Base-by-base conservation (phyloP, 495 filamentous ascomycete species). In the Aspergillus cavernicola region DNA sequence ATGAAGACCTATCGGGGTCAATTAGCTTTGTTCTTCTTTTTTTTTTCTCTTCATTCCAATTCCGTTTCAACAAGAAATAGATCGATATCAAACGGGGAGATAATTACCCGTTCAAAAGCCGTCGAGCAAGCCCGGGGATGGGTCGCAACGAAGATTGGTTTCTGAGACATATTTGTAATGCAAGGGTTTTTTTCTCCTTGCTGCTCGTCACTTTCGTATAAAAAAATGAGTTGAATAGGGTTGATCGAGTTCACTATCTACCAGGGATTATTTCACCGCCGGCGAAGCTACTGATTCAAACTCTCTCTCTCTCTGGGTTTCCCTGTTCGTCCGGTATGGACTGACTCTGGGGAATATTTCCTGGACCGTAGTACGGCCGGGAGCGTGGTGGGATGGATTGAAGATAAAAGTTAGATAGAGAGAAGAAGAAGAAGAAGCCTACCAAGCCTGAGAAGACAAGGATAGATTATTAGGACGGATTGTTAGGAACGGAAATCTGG, bases 1-100 rank as follows among this genome's bases (percentile, higher is more conserved):
- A 98, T 97, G 67, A 98, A 96, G 54, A 97, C 89, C 90, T 95
- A n/a, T n/a, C n/a, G n/a, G n/a, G n/a, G n/a, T n/a, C n/a, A n/a
- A n/a, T n/a, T n/a, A 56, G n/a, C 22, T 46, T 29, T n/a, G 28
- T 40, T 33, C 7, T 33, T 23, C 22, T 19, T 22, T 40, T 22
- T 23, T 8, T 18, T 3, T 22, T 23, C 19, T 22, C 10, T 10
- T 15, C n/a, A n/a, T n/a, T n/a, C n/a, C n/a, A n/a, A n/a, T n/a
- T n/a, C n/a, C n/a, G n/a, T n/a, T n/a, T n/a, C n/a, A n/a, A n/a
- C n/a, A n/a, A n/a, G n/a, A n/a, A n/a, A n/a, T n/a, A n/a, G n/a
- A n/a, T n/a, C n/a, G n/a, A n/a, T n/a, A n/a, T n/a, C n/a, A n/a
- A n/a, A n/a, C n/a, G n/a, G n/a, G n/a, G n/a, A n/a, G n/a, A n/a